Base-by-base conservation (phyloP, 805 yeast genomes). In the Jamesozyma jinghongensis region DNA sequence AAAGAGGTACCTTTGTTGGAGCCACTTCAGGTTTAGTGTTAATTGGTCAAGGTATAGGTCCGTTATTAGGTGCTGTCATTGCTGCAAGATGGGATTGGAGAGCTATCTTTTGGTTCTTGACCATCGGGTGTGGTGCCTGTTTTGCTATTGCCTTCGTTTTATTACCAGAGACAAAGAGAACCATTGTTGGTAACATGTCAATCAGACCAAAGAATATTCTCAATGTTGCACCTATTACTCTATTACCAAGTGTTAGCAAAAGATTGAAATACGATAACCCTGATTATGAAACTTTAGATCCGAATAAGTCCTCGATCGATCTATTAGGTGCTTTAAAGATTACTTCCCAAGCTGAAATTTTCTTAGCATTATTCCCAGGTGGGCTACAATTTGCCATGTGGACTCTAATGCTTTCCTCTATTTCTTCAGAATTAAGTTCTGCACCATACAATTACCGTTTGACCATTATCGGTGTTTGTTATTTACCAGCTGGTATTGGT, bases 11-110 rank as follows among this genome's bases (percentile, higher is more conserved):
- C 0, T 71, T 73, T 48, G 76, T 79, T 36, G 92, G 92, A 0
- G 55, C 79, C 7, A 73, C 77, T 1, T 62, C 75, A 5, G 88
- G 92, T 0, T 61, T 80, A 33, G 74, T 79, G 2, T 65, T 81
- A 32, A 55, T 81, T 19, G 94, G 94, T 1, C 85, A 81, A 53
- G 85, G 84, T 3, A 69, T 85, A 47, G 87, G 92, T 3, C 84
- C 92, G 0, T 61, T 86, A 27, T 59, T 85, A 16, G 83, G 65
- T 42, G 70, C 70, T 5, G 63, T 58, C 0, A 51, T 65, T 29
- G 57, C 65, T 8, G 71, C 74, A 4, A 57, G 66, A 3, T 65
- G 65, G 40, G 67, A 75, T 22, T 85, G 95, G 95, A 68, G 88
- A 49, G 78, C 85, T 0, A 73, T 79, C n/a, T 81, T 81, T 48